Evolutionary conservation across 108 stramenopile species (phyloP).

Genomic region (Mayamaea pseudoterrestris): DNA sequence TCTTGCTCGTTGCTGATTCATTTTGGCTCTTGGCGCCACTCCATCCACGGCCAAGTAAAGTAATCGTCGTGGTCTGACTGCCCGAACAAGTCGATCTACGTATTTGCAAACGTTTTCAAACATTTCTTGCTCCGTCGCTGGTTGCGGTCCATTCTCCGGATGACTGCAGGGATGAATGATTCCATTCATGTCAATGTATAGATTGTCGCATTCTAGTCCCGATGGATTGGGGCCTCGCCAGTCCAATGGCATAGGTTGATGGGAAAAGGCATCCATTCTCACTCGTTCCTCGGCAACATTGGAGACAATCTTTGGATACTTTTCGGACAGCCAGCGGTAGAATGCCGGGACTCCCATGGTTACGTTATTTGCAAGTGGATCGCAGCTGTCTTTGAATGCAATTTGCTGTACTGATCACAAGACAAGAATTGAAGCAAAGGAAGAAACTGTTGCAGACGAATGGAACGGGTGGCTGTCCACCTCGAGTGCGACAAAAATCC

Average conservation of each 20-base stretch:
- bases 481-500: too few relatives aligned
- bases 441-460: too few relatives aligned
- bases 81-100: slow-evolving; percentile 76
- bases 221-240: slow-evolving; percentile 80
- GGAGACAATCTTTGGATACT: slow-evolving; percentile 92
- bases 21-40: slow-evolving; percentile 97
- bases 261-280: too few relatives aligned
- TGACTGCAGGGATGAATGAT: slow-evolving; percentile 99
- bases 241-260: slow-evolving; percentile 60
- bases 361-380: too few relatives aligned
- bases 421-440: too few relatives aligned
- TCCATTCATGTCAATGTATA: slow-evolving; percentile 99
- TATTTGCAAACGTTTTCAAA: slow-evolving; percentile 89
- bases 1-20: slow-evolving; percentile 94
- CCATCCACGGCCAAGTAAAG: slow-evolving; percentile 95
- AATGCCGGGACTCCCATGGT: slow-evolving; percentile 97
- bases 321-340: slow-evolving; percentile 98
- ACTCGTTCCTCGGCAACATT: slow-evolving; percentile 90
- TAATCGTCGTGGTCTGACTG: slow-evolving; percentile 74
- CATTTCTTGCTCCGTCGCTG: slow-evolving; percentile 93
- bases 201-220: slow-evolving; percentile 84
- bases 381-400: too few relatives aligned
- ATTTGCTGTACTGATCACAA: too few relatives aligned
- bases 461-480: too few relatives aligned
- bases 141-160: slow-evolving; percentile 86